phyloP scores from a whole-genome alignment of 2,329 filamentous ascomycete genomes.

The Phialophora macrospora region DNA sequence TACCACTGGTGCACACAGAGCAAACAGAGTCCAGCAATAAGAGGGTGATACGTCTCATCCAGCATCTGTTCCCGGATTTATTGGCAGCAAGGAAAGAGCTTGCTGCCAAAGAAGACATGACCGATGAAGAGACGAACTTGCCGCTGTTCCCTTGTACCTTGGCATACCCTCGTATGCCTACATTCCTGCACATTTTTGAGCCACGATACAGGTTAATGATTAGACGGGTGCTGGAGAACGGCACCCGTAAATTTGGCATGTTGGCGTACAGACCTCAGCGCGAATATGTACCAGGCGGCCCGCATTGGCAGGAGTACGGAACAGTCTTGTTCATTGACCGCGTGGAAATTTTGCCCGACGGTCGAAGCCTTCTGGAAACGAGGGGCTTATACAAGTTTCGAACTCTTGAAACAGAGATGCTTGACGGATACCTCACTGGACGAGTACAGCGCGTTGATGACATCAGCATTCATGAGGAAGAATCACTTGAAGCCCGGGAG shows the following conservation, averaged over 20 bases:
- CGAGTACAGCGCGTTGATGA: constrained; percentile 78
- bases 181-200: constrained; percentile 89
- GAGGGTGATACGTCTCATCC: constrained; percentile 66
- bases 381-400: constrained; percentile 77
- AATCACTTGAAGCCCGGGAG: constrained; percentile 73
- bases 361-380: constrained; percentile 79
- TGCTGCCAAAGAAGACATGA: constrained; percentile 61
- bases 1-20: constrained; percentile 61
- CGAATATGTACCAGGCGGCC: constrained; percentile 57
- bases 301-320: constrained; percentile 73
- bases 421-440: constrained; percentile 81
- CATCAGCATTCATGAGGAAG: constrained; percentile 79
- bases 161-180: constrained; percentile 80
- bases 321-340: constrained; percentile 78
- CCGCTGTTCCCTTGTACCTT: constrained; percentile 82
- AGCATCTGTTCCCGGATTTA: constrained; percentile 71
- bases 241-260: constrained; percentile 82
- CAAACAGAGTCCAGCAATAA: constrained; percentile 63
- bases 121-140: constrained; percentile 63
- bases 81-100: constrained; percentile 61
- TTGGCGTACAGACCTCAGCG: constrained; percentile 68
- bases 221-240: constrained; percentile 70
- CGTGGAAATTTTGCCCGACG: constrained; percentile 74
- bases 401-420: constrained; percentile 65
- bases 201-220: constrained; percentile 93